A percentile compares a stretch with the other conserved stretches of the same genome.
phyloP scores from a whole-genome alignment of 75 land plant species.

The Picea glauca region DNA sequence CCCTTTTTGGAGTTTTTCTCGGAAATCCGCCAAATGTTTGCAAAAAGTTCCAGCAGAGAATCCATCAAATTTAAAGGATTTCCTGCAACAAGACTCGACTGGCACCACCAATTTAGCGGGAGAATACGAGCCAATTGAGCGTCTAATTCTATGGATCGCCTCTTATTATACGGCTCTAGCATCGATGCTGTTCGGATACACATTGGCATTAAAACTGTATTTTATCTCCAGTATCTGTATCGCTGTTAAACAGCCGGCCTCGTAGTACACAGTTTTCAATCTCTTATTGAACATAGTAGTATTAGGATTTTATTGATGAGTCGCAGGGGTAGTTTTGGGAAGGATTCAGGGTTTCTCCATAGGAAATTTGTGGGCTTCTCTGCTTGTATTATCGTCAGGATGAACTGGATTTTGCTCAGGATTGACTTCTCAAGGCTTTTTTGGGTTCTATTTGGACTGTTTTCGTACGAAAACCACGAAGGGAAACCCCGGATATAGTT shows the following conservation, averaged over 20 bases:
- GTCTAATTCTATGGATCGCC: background rate
- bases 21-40: background rate
- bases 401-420: constrained; percentile 55
- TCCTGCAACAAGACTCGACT: background rate
- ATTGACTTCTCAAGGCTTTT: constrained; percentile 61
- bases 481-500: constrained; percentile 59
- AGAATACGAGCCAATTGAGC: background rate
- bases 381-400: constrained; percentile 16
- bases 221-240: background rate
- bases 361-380: constrained; percentile 14
- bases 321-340: background rate
- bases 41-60: background rate
- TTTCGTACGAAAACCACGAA: constrained; percentile 61
- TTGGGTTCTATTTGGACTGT: constrained; percentile 60
- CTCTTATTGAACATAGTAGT: background rate
- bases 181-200: background rate
- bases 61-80: background rate
- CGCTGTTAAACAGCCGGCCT: background rate
- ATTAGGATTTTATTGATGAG: background rate
- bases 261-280: background rate
- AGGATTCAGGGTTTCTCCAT: background rate
- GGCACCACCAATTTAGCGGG: background rate
- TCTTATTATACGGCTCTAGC: background rate
- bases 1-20: no score
- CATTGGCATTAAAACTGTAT: background rate